Evolutionary conservation across 768 basidiomycete genomes (phyloP), one percentile per base, ranked within the genome.

Genomic region (Mycena chlorophos): DNA sequence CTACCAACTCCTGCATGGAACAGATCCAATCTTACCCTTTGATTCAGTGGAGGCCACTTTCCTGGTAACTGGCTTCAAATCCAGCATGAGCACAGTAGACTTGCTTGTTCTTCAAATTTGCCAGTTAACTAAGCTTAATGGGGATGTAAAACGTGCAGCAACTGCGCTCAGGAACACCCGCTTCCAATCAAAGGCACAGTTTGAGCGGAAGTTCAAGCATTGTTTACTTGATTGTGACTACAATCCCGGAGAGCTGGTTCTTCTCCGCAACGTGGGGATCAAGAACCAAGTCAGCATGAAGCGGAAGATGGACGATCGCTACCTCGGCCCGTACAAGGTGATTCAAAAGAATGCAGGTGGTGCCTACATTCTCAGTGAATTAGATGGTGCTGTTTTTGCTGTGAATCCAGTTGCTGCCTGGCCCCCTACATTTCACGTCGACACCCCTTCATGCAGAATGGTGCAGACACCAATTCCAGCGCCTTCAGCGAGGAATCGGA

Each of bases 1-100:
- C 1, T 66, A 56, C 52, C 65, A 56, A 46, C 38, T 71, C 26
- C 42, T 66, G n/a, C n/a, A n/a, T n/a, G 69, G 69, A 13, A 45
- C 64, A 22, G 55, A 71, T 4, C 71, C 68, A 0, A 39, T 66
- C 0, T 55, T 75, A 0, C 72, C 71, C 1, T 70, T 73, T 43
- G 69, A 74, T 37, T 37, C 73, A 1, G 49, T 50, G 4, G 68
- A 73, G 57, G 63, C 69, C 0, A 72, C 67, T 1, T 74, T 73
- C 38, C 40, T 73, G 39, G 57, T 54, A 14, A 43, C 63, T 5
- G 63, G 58, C 1, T 56, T 65, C 40, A 28, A 58, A 3, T 17
- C 19, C 0, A 30, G 38, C 0, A 47, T 69, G 27, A 30, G 51
- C 0, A 56, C 58, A 12, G 5, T 23, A 1, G 66, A 69, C 0